Base-by-base conservation (phyloP, 108 stramenopile species). In the Nitzschia inconspicua region DNA sequence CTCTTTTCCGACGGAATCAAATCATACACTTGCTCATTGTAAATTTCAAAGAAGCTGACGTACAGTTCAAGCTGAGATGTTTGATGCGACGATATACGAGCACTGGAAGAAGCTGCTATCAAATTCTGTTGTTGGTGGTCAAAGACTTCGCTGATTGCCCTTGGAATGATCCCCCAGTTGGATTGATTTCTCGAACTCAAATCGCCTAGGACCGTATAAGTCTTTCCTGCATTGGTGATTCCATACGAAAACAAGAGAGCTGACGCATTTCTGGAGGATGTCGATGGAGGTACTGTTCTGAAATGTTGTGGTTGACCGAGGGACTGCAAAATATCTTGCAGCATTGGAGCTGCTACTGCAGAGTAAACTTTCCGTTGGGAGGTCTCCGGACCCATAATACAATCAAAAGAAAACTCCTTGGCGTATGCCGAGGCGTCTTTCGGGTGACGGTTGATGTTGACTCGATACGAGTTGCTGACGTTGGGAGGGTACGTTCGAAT, bases 141-240 rank as follows among this genome's bases (percentile, higher is more conserved):
- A 32, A 96, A 78, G 10, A 94, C 68, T 68, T 87, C 76, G 41
- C 72, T 32, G 29, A 97, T 65, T 9, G 88, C 73, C 22, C 93
- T 71, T 32, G 93, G 93, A 47, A 95, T 75, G 58, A 95, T 79
- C 0, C 93, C 93, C 80, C 85, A 85, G 9, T 87, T 66, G 8
- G 70, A 39, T 31, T 55, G 47, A 67, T 74, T 58, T 22, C 40
- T 39, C 42, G 60, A 61, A 53, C 44, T 83, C 51, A 68, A 63
- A 56, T 72, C 77, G 5, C 98, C 98, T 60, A 94, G 88, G 24
- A 99, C 87, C 25, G 97, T 99, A 72, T 97, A 82, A 0, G 97
- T 97, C 73, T 98, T 99, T 5, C 98, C 98, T 1, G 98, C 97
- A 63, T 98, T 98, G 11, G 98, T 99, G 36, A 98, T 93, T 5